Percentiles rank a stretch among this genome's conserved stretches.
phyloP scores from a whole-genome alignment of 2,329 filamentous ascomycete genomes.

The Botrytis medusae region DNA sequence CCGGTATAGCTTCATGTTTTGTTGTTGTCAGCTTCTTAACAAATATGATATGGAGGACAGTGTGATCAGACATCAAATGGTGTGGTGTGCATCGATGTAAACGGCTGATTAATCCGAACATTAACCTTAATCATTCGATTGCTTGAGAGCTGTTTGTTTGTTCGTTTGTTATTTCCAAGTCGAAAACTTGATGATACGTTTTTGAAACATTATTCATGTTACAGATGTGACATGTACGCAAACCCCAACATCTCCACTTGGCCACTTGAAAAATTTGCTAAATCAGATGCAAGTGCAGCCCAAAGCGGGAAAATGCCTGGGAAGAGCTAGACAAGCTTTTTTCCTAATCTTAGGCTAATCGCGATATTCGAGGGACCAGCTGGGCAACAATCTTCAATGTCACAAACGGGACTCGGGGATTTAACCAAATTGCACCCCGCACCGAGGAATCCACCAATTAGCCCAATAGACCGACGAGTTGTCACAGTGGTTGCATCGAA shows the following conservation, averaged over 20 bases:
- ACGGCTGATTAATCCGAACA: background rate
- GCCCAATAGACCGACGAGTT: conserved; percentile 1
- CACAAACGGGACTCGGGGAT: conserved; percentile 2
- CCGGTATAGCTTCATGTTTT: conserved; percentile 18
- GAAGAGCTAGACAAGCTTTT: conserved; percentile 14
- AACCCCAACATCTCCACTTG: conserved; percentile 1
- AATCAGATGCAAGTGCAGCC: background rate
- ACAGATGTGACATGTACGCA: conserved; percentile 2
- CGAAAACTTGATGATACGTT: conserved; percentile 1
- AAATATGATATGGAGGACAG: conserved; percentile 12
- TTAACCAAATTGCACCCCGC: conserved; percentile 12
- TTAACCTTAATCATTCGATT: background rate
- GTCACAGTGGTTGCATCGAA: background rate
- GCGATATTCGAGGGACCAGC: background rate
- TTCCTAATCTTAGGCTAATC: background rate
- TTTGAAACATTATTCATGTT: conserved; percentile 17
- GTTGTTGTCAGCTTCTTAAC: background rate
- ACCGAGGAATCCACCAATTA: conserved; percentile 1
- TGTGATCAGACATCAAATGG: conserved; percentile 4
- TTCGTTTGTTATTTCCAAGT: background rate
- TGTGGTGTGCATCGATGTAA: background rate
- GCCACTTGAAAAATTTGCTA: background rate
- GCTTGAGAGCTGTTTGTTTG: background rate
- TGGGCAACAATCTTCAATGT: conserved; percentile 8
- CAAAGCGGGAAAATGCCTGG: background rate